Evolutionary conservation across 495 filamentous ascomycete species (phyloP), one percentile per base, ranked within the genome.

Genomic region (Neurospora sp.): DNA sequence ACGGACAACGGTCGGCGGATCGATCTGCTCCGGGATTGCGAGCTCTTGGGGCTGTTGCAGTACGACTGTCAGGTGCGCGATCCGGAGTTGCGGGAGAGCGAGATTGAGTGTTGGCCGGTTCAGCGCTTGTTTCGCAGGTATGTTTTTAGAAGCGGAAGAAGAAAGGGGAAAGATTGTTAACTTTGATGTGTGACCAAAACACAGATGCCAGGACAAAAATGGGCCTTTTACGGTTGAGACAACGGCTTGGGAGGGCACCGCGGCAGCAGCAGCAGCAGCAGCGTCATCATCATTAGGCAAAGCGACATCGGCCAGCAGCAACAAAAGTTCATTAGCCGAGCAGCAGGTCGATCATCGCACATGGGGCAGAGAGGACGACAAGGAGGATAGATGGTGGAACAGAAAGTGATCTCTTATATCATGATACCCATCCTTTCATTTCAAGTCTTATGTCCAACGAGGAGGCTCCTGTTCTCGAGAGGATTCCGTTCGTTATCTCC

Each of bases 61-160:
- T 97, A 96, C 81, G 87, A 89, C 4, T 97, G 94, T 80, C 83
- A 90, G 74, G 83, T 92, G 71, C 83, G 87, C 71, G 85, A 85
- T 2, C 83, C 89, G 45, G 85, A 85, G 27, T 76, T 85, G 44
- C 71, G 73, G 65, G 79, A 88, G 35, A 88, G 89, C 18, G 81
- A 85, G 37, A 87, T 94, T 20, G 82, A 87, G 68, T 97, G 94
- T 79, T 86, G 88, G 82, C 91, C 92, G 12, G 82, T 96, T 16
- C 87, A 93, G 78, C 86, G 93, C 77, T 85, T 92, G 76, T 97
- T 96, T 83, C 87, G 94, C 80, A 84, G 86, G 94, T 97, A 81
- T 82, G 90, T 82, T 68, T 31, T 31, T 27, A 31, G 27, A 31
- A 31, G 27, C 2, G 3, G 27, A 31, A 3, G 27, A 31, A 31